phyloP scores from a whole-genome alignment of 805 yeast species.

The Hemisphaericaspora nanyangensis region DNA sequence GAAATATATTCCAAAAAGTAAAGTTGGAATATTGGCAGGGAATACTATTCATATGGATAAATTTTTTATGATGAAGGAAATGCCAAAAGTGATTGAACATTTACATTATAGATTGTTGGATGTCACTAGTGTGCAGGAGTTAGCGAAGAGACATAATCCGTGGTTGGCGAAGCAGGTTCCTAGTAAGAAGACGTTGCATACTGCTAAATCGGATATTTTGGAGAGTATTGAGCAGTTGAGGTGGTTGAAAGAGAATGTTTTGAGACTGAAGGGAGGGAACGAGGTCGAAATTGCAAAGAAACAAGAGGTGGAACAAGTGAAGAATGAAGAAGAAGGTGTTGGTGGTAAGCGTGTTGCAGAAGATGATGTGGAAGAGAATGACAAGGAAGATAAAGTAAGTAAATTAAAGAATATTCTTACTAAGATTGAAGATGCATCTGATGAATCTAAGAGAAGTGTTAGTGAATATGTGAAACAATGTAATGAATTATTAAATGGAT shows the following conservation, averaged over 20 bases:
- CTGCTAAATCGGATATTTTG: conserved; percentile 82
- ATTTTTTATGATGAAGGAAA: conserved; percentile 74
- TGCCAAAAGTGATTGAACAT: conserved; percentile 67
- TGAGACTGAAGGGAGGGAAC: conserved; percentile 26
- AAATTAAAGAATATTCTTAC: not conserved
- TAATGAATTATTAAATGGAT: not conserved
- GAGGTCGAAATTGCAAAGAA: conserved; percentile 4
- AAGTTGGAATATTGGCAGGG: conserved; percentile 79
- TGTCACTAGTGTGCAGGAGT: conserved; percentile 82
- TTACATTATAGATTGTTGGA: conserved; percentile 79
- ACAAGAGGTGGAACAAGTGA: not conserved
- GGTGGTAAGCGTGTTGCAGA: not conserved
- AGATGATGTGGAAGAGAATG: not conserved
- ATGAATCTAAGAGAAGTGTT: not conserved
- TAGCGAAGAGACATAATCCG: conserved; percentile 75
- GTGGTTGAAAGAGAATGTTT: conserved; percentile 71
- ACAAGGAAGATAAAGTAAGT: not conserved
- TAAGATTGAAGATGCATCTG: not conserved
- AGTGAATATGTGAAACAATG: not conserved
- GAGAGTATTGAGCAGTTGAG: conserved; percentile 83
- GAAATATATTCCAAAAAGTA: conserved; percentile 46
- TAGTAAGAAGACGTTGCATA: conserved; percentile 66
- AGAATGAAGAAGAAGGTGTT: not conserved
- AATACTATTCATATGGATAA: conserved; percentile 91
- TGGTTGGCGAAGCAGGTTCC: conserved; percentile 54